These are phyloP conservation scores for Puccinia brachypodii DNA, from an alignment of 1,284 basidiomycete genomes.

Conservation along the genomic window DNA sequence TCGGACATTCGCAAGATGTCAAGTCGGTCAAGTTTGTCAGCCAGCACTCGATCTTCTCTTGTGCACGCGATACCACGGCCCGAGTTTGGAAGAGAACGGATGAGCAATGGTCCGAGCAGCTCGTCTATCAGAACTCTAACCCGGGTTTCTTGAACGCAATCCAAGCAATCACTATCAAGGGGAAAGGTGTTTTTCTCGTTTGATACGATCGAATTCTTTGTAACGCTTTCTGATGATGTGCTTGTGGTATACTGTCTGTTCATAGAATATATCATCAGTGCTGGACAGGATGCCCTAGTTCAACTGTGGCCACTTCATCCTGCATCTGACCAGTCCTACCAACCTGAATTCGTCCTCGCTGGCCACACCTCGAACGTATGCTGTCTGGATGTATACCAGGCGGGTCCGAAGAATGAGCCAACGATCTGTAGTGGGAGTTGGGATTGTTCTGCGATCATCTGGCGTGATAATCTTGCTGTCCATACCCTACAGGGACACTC, in stretches of 20 bases:
- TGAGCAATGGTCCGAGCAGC: conserved; percentile 62
- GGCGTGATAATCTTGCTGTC: conserved; percentile 75
- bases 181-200: conserved; percentile 53
- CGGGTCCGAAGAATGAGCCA: conserved; percentile 50
- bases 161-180: conserved; percentile 63
- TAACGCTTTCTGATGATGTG: not conserved
- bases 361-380: conserved; percentile 93
- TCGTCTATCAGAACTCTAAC: conserved; percentile 66
- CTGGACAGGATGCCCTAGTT: conserved; percentile 79
- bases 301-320: conserved; percentile 71
- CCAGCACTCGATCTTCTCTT: conserved; percentile 71
- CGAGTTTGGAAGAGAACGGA: conserved; percentile 74
- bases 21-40: conserved; percentile 56
- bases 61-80: conserved; percentile 83
- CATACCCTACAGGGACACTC: conserved; percentile 81
- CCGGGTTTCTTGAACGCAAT: conserved; percentile 79
- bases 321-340: conserved; percentile 59
- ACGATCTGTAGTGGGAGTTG: conserved; percentile 70
- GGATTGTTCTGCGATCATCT: conserved; percentile 96
- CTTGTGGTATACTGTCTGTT: not conserved
- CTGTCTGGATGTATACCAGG: conserved; percentile 64
- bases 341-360: conserved; percentile 55
- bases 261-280: conserved; percentile 80
- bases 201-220: not conserved
- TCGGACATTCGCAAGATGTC: conserved; percentile 70